Percentiles rank a stretch among this genome's conserved stretches.
phyloP scores from a whole-genome alignment of 257 asterid species.

The Fraxinus pennsylvanica region DNA sequence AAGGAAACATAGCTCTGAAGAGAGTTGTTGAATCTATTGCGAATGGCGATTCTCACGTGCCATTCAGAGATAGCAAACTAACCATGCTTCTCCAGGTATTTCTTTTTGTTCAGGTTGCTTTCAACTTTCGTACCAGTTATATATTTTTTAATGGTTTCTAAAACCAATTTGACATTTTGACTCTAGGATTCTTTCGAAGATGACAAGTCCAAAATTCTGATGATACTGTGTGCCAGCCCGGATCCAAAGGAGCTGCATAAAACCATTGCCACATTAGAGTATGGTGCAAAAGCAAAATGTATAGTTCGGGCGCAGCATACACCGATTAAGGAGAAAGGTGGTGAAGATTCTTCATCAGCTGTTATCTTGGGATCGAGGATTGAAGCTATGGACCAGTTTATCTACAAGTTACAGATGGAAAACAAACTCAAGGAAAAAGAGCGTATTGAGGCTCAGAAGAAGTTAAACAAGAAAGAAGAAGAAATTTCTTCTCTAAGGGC shows the following conservation, averaged over 20 bases:
- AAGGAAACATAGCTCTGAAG: slow-evolving; percentile 82
- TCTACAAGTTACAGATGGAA: slow-evolving; percentile 72
- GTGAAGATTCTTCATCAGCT: slow-evolving; percentile 74
- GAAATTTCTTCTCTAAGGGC: slow-evolving; percentile 61
- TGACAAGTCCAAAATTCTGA: slow-evolving; percentile 78
- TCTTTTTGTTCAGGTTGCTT: neutral
- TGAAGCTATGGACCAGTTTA: slow-evolving; percentile 80
- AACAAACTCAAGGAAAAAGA: slow-evolving; percentile 68
- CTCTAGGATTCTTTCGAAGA: slow-evolving; percentile 93
- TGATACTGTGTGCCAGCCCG: slow-evolving; percentile 93
- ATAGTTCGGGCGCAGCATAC: slow-evolving; percentile 82
- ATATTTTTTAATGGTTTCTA: neutral
- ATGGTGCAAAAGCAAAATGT: slow-evolving; percentile 96
- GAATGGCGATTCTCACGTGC: slow-evolving; percentile 94
- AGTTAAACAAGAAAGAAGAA: slow-evolving; percentile 62
- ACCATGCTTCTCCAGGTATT: slow-evolving; percentile 98
- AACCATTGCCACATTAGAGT: slow-evolving; percentile 85
- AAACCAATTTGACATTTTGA: slow-evolving; percentile 12
- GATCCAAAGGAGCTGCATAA: slow-evolving; percentile 91
- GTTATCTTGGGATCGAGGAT: slow-evolving; percentile 70
- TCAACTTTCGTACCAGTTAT: neutral
- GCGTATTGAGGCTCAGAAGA: slow-evolving; percentile 58
- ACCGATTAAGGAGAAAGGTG: slow-evolving; percentile 66
- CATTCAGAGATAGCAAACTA: slow-evolving; percentile 94
- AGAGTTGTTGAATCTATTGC: slow-evolving; percentile 98